Conservation (phyloP, 192 early-diverging fungal genomes). For the Rhizophagus clarus region DNA sequence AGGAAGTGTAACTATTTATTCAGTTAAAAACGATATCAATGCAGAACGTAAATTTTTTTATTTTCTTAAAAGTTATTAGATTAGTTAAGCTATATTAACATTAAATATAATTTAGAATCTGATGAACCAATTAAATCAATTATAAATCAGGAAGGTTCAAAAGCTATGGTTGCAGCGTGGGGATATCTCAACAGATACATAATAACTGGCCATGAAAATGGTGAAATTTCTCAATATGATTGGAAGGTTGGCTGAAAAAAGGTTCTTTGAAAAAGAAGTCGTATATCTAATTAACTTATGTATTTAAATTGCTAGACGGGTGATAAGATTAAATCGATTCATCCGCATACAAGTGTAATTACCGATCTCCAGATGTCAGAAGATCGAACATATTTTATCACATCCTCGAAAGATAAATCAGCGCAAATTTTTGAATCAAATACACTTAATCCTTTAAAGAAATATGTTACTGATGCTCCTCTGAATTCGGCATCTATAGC, state of each 20-base stretch:
- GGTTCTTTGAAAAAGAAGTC: not conserved
- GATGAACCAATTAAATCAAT: conserved; percentile 75
- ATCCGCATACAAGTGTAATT: conserved; percentile 72
- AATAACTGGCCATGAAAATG: conserved; percentile 93
- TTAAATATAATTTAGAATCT: conserved; percentile 59
- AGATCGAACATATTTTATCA: conserved; percentile 93
- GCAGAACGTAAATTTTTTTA: conserved; percentile 53
- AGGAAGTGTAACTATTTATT: conserved; percentile 82
- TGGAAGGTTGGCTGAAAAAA: conserved; percentile 56
- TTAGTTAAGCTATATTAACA: not conserved
- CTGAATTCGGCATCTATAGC: conserved; percentile 93
- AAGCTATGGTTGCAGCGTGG: conserved; percentile 94
- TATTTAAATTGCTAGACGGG: conserved; percentile 57
- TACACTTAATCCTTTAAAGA: conserved; percentile 82
- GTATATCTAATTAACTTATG: not conserved
- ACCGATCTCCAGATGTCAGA: conserved; percentile 92
- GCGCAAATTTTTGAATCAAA: conserved; percentile 87
- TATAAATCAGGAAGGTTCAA: conserved; percentile 74
- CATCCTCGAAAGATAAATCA: conserved; percentile 92
- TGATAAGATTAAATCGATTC: conserved; percentile 60
- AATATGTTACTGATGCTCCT: conserved; percentile 81
- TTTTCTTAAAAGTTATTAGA: not conserved
- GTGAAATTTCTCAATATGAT: conserved; percentile 86
- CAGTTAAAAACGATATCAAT: conserved; percentile 62
- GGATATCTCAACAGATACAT: conserved; percentile 91